These are phyloP conservation scores for Fusarium torreyae DNA, from an alignment of 2,329 filamentous ascomycete species.

Conservation along the genomic window DNA sequence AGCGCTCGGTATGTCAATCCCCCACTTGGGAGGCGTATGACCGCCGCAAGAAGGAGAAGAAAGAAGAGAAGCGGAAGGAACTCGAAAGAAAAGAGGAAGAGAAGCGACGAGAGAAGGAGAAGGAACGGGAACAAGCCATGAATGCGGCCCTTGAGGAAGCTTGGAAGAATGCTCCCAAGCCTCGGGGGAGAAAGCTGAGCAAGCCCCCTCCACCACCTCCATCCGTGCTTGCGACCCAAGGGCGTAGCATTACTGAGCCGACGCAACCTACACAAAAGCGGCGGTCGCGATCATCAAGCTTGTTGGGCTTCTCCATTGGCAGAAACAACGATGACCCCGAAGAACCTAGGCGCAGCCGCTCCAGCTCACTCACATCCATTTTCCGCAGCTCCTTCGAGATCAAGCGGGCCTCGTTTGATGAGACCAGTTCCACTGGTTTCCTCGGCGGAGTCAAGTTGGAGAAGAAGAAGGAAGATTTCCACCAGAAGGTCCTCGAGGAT, in stretches of 20 bases:
- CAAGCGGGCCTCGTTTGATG: constrained; percentile 54
- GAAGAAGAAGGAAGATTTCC: constrained; percentile 55
- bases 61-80: constrained; percentile 62
- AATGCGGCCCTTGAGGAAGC: constrained; percentile 45
- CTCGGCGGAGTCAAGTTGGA: constrained; percentile 61
- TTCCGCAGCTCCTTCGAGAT: constrained; percentile 56
- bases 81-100: constrained; percentile 54
- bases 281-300: constrained; percentile 49
- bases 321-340: constrained; percentile 43
- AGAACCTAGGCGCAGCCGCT: constrained; percentile 52
- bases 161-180: constrained; percentile 44
- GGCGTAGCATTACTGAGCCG: constrained; percentile 42
- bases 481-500: constrained; percentile 50
- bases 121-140: constrained; percentile 36
- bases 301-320: constrained; percentile 47
- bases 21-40: constrained; percentile 74
- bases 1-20: constrained; percentile 68
- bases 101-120: constrained; percentile 36
- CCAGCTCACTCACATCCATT: constrained; percentile 57
- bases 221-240: constrained; percentile 19
- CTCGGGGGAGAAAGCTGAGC: constrained; percentile 51
- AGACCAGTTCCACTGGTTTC: constrained; percentile 54
- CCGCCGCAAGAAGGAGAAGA: constrained; percentile 68
- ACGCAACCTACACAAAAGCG: constrained; percentile 35
- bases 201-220: constrained; percentile 52